A percentile compares a stretch with the other conserved stretches of the same genome.
These are phyloP conservation scores for Isabelozyma pseudorhagii DNA, from an alignment of 805 yeast genomes.

Conservation along the genomic window DNA sequence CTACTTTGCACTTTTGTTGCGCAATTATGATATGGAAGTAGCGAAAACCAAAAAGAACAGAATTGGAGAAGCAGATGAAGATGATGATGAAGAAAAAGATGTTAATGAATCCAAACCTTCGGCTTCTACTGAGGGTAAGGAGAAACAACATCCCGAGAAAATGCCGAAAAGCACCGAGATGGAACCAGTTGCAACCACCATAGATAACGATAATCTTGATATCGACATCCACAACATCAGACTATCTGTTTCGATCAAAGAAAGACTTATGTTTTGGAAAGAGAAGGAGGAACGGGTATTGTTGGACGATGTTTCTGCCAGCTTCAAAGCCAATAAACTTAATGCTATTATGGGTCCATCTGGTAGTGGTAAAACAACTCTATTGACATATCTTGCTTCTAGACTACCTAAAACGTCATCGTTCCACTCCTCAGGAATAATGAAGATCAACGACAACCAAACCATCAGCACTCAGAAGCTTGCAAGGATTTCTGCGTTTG, in stretches of 20 bases:
- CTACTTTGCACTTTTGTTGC: constrained; percentile 43
- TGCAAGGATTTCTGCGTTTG: constrained; percentile 58
- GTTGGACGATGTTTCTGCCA: constrained; percentile 26
- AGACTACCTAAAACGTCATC: constrained; percentile 11
- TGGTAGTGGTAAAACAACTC: constrained; percentile 44
- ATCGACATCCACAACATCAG: constrained; percentile 21
- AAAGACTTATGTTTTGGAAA: constrained; percentile 39
- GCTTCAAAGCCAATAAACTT: constrained; percentile 28
- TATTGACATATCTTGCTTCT: constrained; percentile 47
- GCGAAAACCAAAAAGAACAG: constrained; percentile 37
- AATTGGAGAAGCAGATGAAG: constrained; percentile 25
- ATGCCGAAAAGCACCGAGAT: background rate
- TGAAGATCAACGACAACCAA: constrained; percentile 25
- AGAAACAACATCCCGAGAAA: background rate
- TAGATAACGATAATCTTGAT: constrained; percentile 8
- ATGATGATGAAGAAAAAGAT: constrained; percentile 8
- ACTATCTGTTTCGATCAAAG: constrained; percentile 49
- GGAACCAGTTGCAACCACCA: constrained; percentile 6
- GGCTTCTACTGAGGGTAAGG: background rate
- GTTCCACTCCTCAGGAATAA: constrained; percentile 21
- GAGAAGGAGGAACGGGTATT: constrained; percentile 23
- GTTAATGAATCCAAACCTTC: constrained; percentile 3
- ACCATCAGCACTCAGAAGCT: constrained; percentile 20
- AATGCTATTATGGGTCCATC: constrained; percentile 47
- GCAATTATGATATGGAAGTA: constrained; percentile 51